Conservation (phyloP, 352 stramenopile species). For the Phytophthora sp. region DNA sequence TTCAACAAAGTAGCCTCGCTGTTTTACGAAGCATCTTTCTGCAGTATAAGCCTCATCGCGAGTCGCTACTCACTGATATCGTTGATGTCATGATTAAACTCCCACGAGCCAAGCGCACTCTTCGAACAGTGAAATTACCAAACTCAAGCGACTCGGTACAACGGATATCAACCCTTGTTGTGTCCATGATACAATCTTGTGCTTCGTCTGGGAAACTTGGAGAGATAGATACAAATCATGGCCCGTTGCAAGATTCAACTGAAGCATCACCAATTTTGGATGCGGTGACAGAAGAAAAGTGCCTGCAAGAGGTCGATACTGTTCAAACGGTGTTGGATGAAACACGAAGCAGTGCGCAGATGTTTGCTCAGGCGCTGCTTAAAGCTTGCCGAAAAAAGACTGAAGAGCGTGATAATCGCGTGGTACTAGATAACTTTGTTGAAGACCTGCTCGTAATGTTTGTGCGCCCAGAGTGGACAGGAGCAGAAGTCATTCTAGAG, state of each 20-base stretch:
- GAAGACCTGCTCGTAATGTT: constrained; percentile 88
- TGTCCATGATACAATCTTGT: constrained; percentile 68
- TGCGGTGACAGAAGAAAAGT: constrained; percentile 20
- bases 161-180: constrained; percentile 71
- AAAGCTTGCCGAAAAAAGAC: constrained; percentile 85
- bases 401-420: constrained; percentile 76
- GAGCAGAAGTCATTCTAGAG: constrained; percentile 78
- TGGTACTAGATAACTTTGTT: constrained; percentile 82
- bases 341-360: constrained; percentile 38
- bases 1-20: constrained; percentile 69
- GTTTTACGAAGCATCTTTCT: constrained; percentile 76
- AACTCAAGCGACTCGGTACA: constrained; percentile 62
- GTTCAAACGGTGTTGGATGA: constrained; percentile 33
- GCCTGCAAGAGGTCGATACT: constrained; percentile 7
- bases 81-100: constrained; percentile 81
- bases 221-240: constrained; percentile 2
- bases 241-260: neutral
- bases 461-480: constrained; percentile 75
- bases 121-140: constrained; percentile 72
- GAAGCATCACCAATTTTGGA: constrained; percentile 24
- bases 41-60: constrained; percentile 63
- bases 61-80: constrained; percentile 71
- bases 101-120: constrained; percentile 69
- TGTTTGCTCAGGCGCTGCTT: constrained; percentile 61
- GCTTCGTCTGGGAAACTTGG: constrained; percentile 16